phyloP scores from a whole-genome alignment of 2,329 filamentous ascomycete species.

The Arthrinium puccinioides region DNA sequence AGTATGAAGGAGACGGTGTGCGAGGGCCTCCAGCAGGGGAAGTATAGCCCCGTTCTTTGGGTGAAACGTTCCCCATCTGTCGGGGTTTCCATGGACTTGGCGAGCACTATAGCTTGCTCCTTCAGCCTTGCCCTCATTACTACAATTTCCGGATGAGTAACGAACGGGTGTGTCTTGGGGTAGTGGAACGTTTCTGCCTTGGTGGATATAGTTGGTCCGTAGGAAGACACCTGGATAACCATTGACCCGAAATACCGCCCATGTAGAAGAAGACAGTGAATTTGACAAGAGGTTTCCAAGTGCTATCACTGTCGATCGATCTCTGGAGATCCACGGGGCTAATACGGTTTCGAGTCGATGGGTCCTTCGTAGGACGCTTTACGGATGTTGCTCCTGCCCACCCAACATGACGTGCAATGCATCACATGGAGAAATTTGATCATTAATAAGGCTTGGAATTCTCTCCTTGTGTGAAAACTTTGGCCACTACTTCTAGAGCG shows the following conservation, averaged over 20 bases:
- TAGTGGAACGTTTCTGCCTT: not conserved
- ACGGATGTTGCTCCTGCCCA: not conserved
- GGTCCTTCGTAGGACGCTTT: not conserved
- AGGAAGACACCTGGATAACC: not conserved
- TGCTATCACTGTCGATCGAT: not conserved
- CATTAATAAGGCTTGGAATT: not conserved
- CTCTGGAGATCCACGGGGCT: not conserved
- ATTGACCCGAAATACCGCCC: not conserved
- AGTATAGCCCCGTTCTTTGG: slow-evolving; percentile 1
- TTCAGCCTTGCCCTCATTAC: not conserved
- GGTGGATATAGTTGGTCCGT: not conserved
- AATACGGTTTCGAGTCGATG: not conserved
- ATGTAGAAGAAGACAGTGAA: not conserved
- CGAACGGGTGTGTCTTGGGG: not conserved
- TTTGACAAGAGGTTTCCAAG: not conserved
- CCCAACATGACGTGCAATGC: not conserved
- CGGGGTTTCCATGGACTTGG: not conserved
- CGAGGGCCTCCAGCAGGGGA: slow-evolving; percentile 3
- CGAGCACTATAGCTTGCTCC: not conserved
- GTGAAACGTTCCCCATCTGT: not conserved
- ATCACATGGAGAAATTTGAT: not conserved
- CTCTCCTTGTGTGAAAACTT: not conserved
- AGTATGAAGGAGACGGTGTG: slow-evolving; percentile 1
- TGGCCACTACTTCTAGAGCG: slow-evolving; percentile 11
- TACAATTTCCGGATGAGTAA: not conserved